phyloP scores from a whole-genome alignment of 2,329 filamentous ascomycete species.

The Hymenoscyphus repandus region DNA sequence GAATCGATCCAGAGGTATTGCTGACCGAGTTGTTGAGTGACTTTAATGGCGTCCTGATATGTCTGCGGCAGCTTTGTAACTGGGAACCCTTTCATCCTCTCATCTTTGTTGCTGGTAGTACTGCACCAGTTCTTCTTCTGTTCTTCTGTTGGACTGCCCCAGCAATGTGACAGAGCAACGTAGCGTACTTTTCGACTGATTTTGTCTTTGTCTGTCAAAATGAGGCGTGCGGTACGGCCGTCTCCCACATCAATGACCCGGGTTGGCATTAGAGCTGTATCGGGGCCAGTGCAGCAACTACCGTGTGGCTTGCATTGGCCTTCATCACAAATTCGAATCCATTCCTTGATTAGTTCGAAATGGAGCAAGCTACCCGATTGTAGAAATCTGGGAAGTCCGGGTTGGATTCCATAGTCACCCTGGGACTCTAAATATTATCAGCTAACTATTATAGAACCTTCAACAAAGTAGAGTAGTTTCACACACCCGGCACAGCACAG shows the following conservation, averaged over 20 bases:
- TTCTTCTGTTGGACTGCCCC: not conserved
- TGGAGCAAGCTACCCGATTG: not conserved
- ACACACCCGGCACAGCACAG: not conserved
- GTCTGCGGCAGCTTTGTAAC: not conserved
- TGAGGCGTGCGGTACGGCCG: not conserved
- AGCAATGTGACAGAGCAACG: not conserved
- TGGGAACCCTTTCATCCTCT: not conserved
- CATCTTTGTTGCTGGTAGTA: not conserved
- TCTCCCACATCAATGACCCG: not conserved
- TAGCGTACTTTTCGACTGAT: not conserved
- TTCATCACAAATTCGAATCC: not conserved
- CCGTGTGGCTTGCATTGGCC: not conserved
- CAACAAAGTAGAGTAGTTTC: not conserved
- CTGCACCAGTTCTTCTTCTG: not conserved
- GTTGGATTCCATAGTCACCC: not conserved
- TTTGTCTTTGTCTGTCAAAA: not conserved
- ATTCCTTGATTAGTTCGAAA: not conserved
- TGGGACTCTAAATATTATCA: not conserved
- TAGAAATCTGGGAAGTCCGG: not conserved
- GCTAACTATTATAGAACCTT: not conserved
- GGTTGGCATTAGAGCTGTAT: not conserved
- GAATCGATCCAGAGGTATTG: constrained; percentile 3
- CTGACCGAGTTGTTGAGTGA: not conserved
- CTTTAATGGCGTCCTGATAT: not conserved
- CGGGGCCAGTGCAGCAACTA: not conserved